Percentiles rank a stretch among this genome's conserved stretches.
These are phyloP conservation scores for Pleurotus tuber-regium DNA, from an alignment of 768 basidiomycete genomes.

Conservation along the genomic window DNA sequence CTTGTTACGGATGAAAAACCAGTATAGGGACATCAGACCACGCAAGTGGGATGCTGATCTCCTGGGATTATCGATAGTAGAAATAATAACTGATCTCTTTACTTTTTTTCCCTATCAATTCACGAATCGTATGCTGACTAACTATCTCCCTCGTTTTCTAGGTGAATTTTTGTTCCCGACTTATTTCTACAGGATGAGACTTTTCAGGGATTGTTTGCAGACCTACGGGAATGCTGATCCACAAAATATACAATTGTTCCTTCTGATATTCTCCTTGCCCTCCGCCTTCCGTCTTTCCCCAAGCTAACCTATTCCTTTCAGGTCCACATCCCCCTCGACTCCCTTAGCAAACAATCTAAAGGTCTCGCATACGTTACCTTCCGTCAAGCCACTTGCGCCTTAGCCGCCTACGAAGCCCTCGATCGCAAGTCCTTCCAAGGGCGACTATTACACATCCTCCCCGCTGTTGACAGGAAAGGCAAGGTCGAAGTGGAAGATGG, in stretches of 20 bases:
- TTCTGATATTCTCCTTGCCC: not conserved
- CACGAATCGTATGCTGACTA: constrained; percentile 11
- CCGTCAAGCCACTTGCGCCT: constrained; percentile 34
- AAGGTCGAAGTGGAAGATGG: constrained; percentile 41
- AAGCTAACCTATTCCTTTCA: constrained; percentile 21
- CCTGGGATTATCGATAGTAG: constrained; percentile 63
- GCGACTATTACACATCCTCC: constrained; percentile 85
- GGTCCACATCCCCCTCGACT: constrained; percentile 50
- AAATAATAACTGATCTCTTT: constrained; percentile 37
- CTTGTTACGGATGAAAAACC: constrained; percentile 40
- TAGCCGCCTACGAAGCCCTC: constrained; percentile 72
- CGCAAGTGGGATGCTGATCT: constrained; percentile 49
- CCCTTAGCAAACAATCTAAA: constrained; percentile 42
- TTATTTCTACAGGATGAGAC: constrained; percentile 26
- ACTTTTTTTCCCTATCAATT: constrained; percentile 14
- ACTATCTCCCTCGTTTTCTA: constrained; percentile 15
- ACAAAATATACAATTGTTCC: constrained; percentile 9
- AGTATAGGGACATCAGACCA: constrained; percentile 69
- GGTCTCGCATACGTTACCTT: constrained; percentile 54
- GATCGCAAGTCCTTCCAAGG: constrained; percentile 91
- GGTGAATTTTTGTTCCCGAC: constrained; percentile 24
- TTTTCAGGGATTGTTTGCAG: constrained; percentile 32
- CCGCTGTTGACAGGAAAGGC: constrained; percentile 68
- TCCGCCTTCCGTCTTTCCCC: not conserved
- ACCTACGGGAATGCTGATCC: constrained; percentile 36